Conservation (phyloP, 2,329 filamentous ascomycete species). For the Pseudogymnoascus sp. region DNA sequence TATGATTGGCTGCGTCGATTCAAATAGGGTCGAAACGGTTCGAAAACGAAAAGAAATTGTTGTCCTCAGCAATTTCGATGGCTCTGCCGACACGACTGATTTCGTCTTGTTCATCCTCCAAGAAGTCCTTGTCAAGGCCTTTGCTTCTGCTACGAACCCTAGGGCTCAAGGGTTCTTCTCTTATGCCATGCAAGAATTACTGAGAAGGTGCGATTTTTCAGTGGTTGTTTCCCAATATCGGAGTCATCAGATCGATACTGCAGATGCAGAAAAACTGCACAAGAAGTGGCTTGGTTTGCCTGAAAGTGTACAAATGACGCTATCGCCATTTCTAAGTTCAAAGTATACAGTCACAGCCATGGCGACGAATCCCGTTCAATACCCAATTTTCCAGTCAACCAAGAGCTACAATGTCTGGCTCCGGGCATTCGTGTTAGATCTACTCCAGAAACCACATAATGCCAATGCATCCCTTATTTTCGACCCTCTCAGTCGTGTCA, state of each 20-base stretch:
- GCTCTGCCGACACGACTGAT: conserved; percentile 67
- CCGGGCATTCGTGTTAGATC: conserved; percentile 67
- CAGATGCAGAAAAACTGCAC: conserved; percentile 51
- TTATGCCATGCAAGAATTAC: conserved; percentile 86
- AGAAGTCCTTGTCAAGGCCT: conserved; percentile 81
- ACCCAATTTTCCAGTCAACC: conserved; percentile 63
- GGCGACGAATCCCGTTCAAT: conserved; percentile 40
- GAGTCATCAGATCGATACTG: conserved; percentile 32
- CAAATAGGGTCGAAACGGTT: conserved; percentile 75
- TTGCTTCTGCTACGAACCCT: conserved; percentile 82
- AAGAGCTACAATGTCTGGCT: conserved; percentile 76
- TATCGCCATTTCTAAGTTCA: conserved; percentile 84
- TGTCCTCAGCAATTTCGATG: conserved; percentile 77
- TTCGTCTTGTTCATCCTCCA: conserved; percentile 83
- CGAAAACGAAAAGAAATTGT: conserved; percentile 76
- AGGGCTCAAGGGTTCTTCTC: conserved; percentile 84
- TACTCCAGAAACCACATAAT: conserved; percentile 70
- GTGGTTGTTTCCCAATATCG: conserved; percentile 30
- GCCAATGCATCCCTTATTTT: conserved; percentile 70
- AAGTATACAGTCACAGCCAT: conserved; percentile 66
- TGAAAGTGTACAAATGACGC: conserved; percentile 65
- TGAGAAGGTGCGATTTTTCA: conserved; percentile 64
- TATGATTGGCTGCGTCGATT: conserved; percentile 82
- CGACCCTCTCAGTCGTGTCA: conserved; percentile 69
- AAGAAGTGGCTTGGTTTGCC: conserved; percentile 72